Base-by-base conservation (phyloP, 371 early-diverging fungal genomes). In the Nematocida minor region DNA sequence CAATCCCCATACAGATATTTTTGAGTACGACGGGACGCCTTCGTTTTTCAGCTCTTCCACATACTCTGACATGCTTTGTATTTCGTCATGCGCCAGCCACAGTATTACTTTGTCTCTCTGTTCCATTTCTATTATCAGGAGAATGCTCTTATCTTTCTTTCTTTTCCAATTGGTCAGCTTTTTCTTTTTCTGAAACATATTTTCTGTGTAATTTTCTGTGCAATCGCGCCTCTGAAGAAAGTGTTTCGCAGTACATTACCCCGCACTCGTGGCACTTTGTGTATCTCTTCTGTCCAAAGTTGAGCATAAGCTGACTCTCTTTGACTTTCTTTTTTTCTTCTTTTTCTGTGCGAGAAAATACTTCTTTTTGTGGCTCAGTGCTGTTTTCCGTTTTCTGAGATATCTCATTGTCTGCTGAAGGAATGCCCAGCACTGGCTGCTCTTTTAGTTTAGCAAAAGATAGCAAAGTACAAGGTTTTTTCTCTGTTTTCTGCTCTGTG, bases 61-160 rank as follows among this genome's bases (percentile, higher is more conserved):
- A 38, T 74, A 74, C 53, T 46, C 77, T 6, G 31, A 0, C 77
- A 74, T 74, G 77, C 51, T 42, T 4, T 27, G 44, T 74, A 74
- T 74, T 27, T 74, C 77, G 16, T 53, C 49, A 14, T 49, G 51
- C 20, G 77, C 48, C 11, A 74, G 77, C 77, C 77, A 74, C 2
- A 16, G n/a, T 25, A 74, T 53, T 6, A 74, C 41, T 47, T 31
- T 60, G 71, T 62, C 49, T 53, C 32, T 54, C 29, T 62, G 6
- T 44, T 62, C 46, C 46, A 62, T 42, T 48, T 49, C 60, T 55
- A 62, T 55, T 27, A 70, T 70, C 36, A 60, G 20, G 64, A 7
- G 48, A 18, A 46, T 42, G 11, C 60, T 29, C 11, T n/a, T 29
- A 6, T 31, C 22, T 70, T 70, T 60, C 16, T 40, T 20, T 6